Evolutionary conservation across 495 filamentous ascomycete species (phyloP), one percentile per base, ranked within the genome.

Genomic region (Aspergillus hancockii): DNA sequence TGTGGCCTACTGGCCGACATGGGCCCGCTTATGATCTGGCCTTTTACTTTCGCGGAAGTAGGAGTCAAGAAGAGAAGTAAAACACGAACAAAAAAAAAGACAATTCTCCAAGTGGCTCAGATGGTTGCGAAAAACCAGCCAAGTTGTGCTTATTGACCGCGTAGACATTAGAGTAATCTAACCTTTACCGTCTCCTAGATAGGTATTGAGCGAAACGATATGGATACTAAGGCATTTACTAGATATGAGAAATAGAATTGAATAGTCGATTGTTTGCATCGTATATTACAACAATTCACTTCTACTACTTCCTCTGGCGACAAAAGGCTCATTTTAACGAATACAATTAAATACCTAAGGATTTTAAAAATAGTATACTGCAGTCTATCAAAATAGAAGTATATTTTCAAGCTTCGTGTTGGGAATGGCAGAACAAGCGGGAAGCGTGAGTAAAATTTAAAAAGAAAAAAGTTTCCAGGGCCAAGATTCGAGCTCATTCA

Each of bases 1-100:
- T 38, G 49, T 52, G 25, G 50, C 31, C 50, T 38, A 12, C 31
- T 32, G 31, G n/a, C 25, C 16, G 25, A 32, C 25, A 51, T 51
- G 49, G 18, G 34, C n/a, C 31, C 22, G 8, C 19, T 40, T 36
- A 53, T 53, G 32, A 28, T 40, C 31, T 53, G 34, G 32, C 22
- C 32, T 28, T 22, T 40, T 16, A 53, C 32, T 34, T 28, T n/a
- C 34, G 49, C 49, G 34, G 31, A 34, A 40, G 7, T 38, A 36
- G 22, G 34, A 53, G 19, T 23, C 31, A 40, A 53, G 51, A 28
- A 41, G 21, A 28, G 32, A 53, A 41, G 31, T 18, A 38, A 38
- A 53, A 38, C 38, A 38, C 38, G 34, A 7, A 12, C 25, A 53
- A 40, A 51, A 19, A 53, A 53, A 52, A n/a, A 36, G 22, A 40